Conservation (phyloP, 352 stramenopile species). For the Thalassiosira allenii region DNA sequence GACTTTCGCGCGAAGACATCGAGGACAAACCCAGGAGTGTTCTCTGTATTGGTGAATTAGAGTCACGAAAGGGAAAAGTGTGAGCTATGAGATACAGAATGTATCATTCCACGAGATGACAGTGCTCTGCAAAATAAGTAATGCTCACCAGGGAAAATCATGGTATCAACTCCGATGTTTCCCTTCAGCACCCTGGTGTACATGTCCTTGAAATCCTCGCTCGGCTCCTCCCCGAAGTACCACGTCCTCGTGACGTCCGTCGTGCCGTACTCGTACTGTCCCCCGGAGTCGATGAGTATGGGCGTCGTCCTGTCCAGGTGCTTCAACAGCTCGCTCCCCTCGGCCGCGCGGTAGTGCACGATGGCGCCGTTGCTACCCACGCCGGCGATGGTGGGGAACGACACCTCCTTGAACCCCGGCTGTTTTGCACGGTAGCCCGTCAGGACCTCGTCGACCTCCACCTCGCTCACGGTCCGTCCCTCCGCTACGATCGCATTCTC, state of each 20-base stretch:
- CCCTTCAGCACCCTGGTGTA: slow-evolving; percentile 98
- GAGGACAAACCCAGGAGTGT: slow-evolving; percentile 94
- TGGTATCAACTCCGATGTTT: slow-evolving; percentile 94
- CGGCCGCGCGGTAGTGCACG: slow-evolving; percentile 90
- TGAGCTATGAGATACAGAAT: too few species aligned
- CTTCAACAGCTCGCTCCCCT: slow-evolving; percentile 89
- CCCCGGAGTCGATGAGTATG: slow-evolving; percentile 98
- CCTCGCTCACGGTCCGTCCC: slow-evolving; percentile 88
- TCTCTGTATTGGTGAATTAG: too few species aligned
- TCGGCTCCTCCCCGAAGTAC: slow-evolving; percentile 92
- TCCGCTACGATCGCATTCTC: slow-evolving; percentile 82
- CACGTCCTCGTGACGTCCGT: slow-evolving; percentile 99
- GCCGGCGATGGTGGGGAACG: slow-evolving; percentile 98
- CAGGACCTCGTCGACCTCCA: slow-evolving; percentile 91
- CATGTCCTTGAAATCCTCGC: slow-evolving; percentile 91
- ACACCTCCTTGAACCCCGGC: slow-evolving; percentile 91
- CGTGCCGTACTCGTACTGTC: slow-evolving; percentile 98
- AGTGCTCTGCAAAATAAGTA: slow-evolving; percentile 12
- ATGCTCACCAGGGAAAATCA: slow-evolving; percentile 86
- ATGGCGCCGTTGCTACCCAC: slow-evolving; percentile 96
- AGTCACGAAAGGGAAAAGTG: too few species aligned
- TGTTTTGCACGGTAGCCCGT: slow-evolving; percentile 88
- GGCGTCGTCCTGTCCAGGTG: slow-evolving; percentile 88
- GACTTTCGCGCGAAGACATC: slow-evolving; percentile 95
- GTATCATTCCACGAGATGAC: neutral